Evolutionary conservation across 495 filamentous ascomycete genomes (phyloP), one percentile per base, ranked within the genome.

Genomic region (Aspergillus hancockii): DNA sequence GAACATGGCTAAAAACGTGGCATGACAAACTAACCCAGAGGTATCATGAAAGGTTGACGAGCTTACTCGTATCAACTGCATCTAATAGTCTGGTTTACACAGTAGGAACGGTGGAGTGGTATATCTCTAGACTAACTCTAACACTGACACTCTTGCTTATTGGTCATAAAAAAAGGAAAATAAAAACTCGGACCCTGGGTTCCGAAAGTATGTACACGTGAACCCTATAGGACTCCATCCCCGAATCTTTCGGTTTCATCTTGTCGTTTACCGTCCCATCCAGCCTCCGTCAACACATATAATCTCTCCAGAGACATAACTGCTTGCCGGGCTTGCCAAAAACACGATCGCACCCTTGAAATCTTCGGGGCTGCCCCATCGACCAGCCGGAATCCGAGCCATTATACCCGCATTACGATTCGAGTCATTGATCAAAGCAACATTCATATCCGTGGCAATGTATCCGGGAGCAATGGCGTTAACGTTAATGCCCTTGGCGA

Each of bases 361-460:
- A 72, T 97, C 93, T 43, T 96, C 90, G 8, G 91, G 90, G 18
- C 63, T 81, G 1, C 92, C 93, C 93, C 93, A 97, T 68, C 92
- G 75, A 3, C 88, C 92, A 1, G 88, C 89, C 7, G 93, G 93
- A 51, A 97, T 97, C 58, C 93, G 77, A 16, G 83, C 89, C 72
- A 88, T 80, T 56, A 97, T 96, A 55, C 87, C 87, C 54, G 76
- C 81, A 59, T 88, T 81, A 52, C 93, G 74, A 56, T 79, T 81
- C 57, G 80, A 63, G 66, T 97, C 88, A 18, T 87, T 82, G 45
- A 96, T 83, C 68, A 97, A 69, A 7, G 91, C 93, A 46, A 77
- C 81, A 69, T 96, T 97, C 93, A 97, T 97, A 52, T 96, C 92
- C 8, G 93, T 97, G 43, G 82, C 90, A 54, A 97, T 89, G 66